Base-by-base conservation (phyloP, 768 basidiomycete species). In the Collybiopsis confluens region DNA sequence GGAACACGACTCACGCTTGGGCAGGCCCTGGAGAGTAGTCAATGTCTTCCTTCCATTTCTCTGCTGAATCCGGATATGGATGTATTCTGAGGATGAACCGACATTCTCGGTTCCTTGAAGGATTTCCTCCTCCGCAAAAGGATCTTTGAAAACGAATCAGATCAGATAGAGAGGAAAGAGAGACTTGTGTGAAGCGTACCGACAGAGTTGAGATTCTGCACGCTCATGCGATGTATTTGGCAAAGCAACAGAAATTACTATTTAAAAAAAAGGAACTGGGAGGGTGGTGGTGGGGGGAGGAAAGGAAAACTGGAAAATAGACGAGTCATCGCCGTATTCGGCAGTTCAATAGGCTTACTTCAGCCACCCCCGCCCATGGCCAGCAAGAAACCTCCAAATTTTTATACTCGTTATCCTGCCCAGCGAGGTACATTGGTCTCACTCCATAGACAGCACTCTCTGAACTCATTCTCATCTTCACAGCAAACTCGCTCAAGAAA, bases 11-110 rank as follows among this genome's bases (percentile, higher is more conserved):
- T 59, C 59, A 91, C 91, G 83, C 72, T 89, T 92, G 52, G 92
- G 90, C 60, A 99, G 72, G 58, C 97, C 97, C 72, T 98, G 95
- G 62, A 98, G 79, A 55, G 95, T 99, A 38, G 97, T 99, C 77
- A 98, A 73, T 57, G 94, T 97, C 81, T 99, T 99, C 66, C 97
- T 83, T 58, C 97, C 97, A 82, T 98, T 99, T 67, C 97, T 84
- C 73, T 99, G 97, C 72, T 99, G 97, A 65, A 99, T 90, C 77
- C 97, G 92, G 67, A 96, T 90, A 70, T 95, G 92, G 69, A 95
- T 90, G 70, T 92, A 87, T 68, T 91, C 84, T 64, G 83, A 73
- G 69, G 85, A 83, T 59, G 88, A 86, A 61, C 88, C 88, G 65
- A 91, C 88, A 77, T 90, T 85, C 63, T 85, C 73, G 65, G 69